Evolutionary conservation across 1,139 yeast genomes (phyloP).

Genomic region (Taphrina populina): DNA sequence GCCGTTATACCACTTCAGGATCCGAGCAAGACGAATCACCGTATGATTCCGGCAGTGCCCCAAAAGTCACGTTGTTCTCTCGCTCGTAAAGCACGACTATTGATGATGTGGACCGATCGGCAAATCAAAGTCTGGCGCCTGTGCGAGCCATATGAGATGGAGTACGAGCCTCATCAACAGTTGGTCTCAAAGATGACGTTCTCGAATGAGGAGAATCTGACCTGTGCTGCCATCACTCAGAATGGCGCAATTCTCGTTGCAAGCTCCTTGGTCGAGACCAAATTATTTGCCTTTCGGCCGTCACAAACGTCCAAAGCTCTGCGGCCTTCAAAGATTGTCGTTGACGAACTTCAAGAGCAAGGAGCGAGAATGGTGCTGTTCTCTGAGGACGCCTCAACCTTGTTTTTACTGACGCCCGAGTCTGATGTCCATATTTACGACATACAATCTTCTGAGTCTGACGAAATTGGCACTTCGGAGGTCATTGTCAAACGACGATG

Average conservation of each 20-base stretch:
- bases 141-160: constrained; percentile 40
- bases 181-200: constrained; percentile 60
- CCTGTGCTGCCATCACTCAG: constrained; percentile 65
- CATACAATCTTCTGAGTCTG: constrained; percentile 46
- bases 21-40: constrained; percentile 72
- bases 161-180: constrained; percentile 27
- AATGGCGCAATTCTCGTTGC: constrained; percentile 69
- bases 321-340: constrained; percentile 41
- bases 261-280: constrained; percentile 66
- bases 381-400: constrained; percentile 46
- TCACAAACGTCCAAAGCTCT: constrained; percentile 10
- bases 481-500: constrained; percentile 38
- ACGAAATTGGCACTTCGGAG: constrained; percentile 50
- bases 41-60: constrained; percentile 64
- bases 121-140: constrained; percentile 77
- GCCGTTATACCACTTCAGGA: constrained; percentile 66
- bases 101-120: constrained; percentile 81
- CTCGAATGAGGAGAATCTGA: constrained; percentile 77
- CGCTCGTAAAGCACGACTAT: constrained; percentile 52
- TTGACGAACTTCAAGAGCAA: constrained; percentile 48
- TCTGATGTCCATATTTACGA: constrained; percentile 60
- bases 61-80: constrained; percentile 59
- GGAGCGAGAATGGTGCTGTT: constrained; percentile 59
- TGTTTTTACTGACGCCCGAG: constrained; percentile 63
- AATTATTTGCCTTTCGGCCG: constrained; percentile 57